phyloP scores from a whole-genome alignment of 2,329 filamentous ascomycete genomes.

The Claviceps quebecensis region DNA sequence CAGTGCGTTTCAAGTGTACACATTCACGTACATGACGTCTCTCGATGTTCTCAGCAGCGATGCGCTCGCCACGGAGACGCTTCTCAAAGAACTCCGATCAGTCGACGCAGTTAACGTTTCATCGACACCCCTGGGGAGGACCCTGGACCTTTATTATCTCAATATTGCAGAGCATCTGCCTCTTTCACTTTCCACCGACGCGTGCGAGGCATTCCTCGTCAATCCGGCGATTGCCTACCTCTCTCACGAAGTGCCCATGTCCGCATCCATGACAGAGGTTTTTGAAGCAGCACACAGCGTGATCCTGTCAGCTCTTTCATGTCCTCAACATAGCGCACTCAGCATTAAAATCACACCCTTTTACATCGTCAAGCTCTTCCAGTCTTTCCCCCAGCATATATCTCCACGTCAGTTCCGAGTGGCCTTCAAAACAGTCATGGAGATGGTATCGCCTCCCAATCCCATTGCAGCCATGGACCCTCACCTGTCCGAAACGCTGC shows the following conservation, averaged over 20 bases:
- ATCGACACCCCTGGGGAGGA: slow-evolving; percentile 41
- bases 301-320: slow-evolving; percentile 64
- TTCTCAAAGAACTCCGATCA: slow-evolving; percentile 48
- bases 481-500: slow-evolving; percentile 61
- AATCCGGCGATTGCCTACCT: slow-evolving; percentile 65
- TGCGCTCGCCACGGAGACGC: slow-evolving; percentile 47
- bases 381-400: slow-evolving; percentile 64
- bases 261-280: slow-evolving; percentile 39
- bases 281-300: slow-evolving; percentile 83
- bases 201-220: slow-evolving; percentile 60
- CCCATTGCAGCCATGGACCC: slow-evolving; percentile 59
- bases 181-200: slow-evolving; percentile 48
- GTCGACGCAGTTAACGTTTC: slow-evolving; percentile 18
- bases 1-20: slow-evolving; percentile 67
- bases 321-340: slow-evolving; percentile 60
- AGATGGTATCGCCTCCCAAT: slow-evolving; percentile 68
- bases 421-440: slow-evolving; percentile 74
- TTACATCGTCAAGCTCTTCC: slow-evolving; percentile 70
- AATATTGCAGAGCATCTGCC: slow-evolving; percentile 77
- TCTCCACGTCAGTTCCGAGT: slow-evolving; percentile 77
- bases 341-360: slow-evolving; percentile 62
- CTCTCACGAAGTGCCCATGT: slow-evolving; percentile 26
- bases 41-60: slow-evolving; percentile 71
- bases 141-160: slow-evolving; percentile 76
- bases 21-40: slow-evolving; percentile 68